Conservation (phyloP, 768 basidiomycete species). For the Lentinula raphanica region DNA sequence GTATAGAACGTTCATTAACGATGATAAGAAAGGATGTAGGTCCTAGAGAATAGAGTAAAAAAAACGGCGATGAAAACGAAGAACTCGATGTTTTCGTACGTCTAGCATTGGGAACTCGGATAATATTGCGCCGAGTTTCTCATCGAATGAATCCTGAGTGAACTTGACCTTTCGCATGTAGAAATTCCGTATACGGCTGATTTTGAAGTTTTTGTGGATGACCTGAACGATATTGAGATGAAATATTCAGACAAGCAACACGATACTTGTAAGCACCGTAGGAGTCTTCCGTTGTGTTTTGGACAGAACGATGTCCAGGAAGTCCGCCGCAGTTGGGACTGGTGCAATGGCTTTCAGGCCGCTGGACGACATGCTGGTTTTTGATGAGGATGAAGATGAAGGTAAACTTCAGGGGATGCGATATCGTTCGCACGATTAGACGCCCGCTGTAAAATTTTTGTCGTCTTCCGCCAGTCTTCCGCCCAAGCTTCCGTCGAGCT, state of each 20-base stretch:
- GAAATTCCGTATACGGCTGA: constrained; percentile 94
- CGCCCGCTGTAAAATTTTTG: no score
- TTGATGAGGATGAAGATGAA: not conserved
- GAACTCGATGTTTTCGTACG: constrained; percentile 39
- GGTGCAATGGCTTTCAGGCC: constrained; percentile 96
- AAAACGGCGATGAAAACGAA: no score
- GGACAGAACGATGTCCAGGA: constrained; percentile 89
- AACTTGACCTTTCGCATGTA: constrained; percentile 99
- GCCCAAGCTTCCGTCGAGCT: no score
- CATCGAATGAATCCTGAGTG: constrained; percentile 94
- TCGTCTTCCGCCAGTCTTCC: no score
- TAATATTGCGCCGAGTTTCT: constrained; percentile 89
- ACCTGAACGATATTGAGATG: constrained; percentile 43
- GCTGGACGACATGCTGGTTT: constrained; percentile 61
- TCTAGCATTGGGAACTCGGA: constrained; percentile 97
- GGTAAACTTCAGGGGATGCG: not conserved
- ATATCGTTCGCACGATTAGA: no score
- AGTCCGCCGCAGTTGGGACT: constrained; percentile 94
- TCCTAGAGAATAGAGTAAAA: no score
- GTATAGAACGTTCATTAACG: constrained; percentile 96
- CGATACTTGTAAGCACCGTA: constrained; percentile 49
- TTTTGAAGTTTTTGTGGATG: constrained; percentile 99
- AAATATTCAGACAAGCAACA: not conserved
- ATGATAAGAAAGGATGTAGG: constrained; percentile 93
- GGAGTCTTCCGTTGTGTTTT: constrained; percentile 97